Base-by-base conservation (phyloP, 2,329 filamentous ascomycete species). In the Colletotrichum orchidophilum region DNA sequence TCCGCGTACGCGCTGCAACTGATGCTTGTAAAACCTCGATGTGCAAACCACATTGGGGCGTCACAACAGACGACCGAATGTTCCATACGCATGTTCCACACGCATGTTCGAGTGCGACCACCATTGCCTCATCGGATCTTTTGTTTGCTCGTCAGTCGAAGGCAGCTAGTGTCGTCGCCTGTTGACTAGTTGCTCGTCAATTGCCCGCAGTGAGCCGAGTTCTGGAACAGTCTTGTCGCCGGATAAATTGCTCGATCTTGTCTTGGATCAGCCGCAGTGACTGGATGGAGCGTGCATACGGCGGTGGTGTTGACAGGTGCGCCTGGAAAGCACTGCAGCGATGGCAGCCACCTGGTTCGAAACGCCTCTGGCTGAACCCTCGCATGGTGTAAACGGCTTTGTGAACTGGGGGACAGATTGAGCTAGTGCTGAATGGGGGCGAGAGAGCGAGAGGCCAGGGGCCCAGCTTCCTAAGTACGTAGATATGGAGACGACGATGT, bases 341-440 rank as follows among this genome's bases (percentile, higher is more conserved):
- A 24, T 24, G 12, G 3, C 26, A 13, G 18, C 4, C n/a, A 33
- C n/a, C 24, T 49, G 15, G 18, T 33, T 13, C 13, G 18, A 57
- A n/a, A 58, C 42, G 21, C 9, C 13, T 39, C 15, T 33, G 53
- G 5, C 2, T 50, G 39, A 13, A 35, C 21, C 42, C 50, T 52
- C 33, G 58, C 64, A 71, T 68, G 42, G 27, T 29, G 5, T 57
- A n/a, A 58, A 68, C 58, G 58, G 42, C 24, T 12, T 58, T 21
- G n/a, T 58, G 52, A n/a, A 29, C 53, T 21, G 50, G 27, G 4
- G 35, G 18, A 59, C 31, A 13, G 21, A 18, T 8, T 46, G 31
- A 68, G 64, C 58, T 68, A 68, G 68, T 68, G 52, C 68, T 68
- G 33, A 46, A 58, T 58, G 52, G 63, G 58, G 42, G 27, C 63